Evolutionary conservation across 2,329 filamentous ascomycete species (phyloP).

Genomic region (Metarhizium album): DNA sequence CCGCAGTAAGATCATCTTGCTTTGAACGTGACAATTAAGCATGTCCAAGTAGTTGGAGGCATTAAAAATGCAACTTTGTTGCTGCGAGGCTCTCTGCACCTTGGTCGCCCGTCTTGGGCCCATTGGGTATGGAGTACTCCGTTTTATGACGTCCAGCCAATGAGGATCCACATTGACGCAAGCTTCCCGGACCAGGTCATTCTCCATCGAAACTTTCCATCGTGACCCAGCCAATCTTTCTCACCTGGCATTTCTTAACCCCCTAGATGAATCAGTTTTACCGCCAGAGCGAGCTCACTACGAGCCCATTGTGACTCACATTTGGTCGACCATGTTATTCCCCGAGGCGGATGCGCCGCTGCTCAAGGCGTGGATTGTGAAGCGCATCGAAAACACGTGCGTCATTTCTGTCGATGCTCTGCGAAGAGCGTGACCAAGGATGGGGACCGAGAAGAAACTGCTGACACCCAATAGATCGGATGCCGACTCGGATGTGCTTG

Average conservation of each 20-base stretch:
- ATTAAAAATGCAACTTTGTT: no score
- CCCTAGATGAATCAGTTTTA: neutral
- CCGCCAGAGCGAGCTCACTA: neutral
- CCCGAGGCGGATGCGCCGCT: conserved; percentile 48
- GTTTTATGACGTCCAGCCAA: neutral
- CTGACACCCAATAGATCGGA: conserved; percentile 48
- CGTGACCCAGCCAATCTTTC: neutral
- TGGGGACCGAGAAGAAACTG: neutral
- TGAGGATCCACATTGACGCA: neutral
- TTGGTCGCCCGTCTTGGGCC: no score
- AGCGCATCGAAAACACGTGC: conserved; percentile 64
- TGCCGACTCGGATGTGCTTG: conserved; percentile 70
- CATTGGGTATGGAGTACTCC: neutral
- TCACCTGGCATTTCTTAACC: neutral
- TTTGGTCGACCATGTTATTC: conserved; percentile 42
- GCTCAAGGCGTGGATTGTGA: conserved; percentile 69
- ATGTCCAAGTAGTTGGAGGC: no score
- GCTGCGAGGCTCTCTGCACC: no score
- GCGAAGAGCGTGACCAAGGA: neutral
- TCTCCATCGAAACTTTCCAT: neutral
- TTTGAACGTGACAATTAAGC: no score
- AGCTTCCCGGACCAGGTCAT: neutral
- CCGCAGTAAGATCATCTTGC: no score
- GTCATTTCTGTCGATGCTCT: conserved; percentile 18
- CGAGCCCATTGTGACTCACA: neutral